These are phyloP conservation scores for Aspergillus taichungensis DNA, from an alignment of 495 filamentous ascomycete genomes.

Conservation along the genomic window DNA sequence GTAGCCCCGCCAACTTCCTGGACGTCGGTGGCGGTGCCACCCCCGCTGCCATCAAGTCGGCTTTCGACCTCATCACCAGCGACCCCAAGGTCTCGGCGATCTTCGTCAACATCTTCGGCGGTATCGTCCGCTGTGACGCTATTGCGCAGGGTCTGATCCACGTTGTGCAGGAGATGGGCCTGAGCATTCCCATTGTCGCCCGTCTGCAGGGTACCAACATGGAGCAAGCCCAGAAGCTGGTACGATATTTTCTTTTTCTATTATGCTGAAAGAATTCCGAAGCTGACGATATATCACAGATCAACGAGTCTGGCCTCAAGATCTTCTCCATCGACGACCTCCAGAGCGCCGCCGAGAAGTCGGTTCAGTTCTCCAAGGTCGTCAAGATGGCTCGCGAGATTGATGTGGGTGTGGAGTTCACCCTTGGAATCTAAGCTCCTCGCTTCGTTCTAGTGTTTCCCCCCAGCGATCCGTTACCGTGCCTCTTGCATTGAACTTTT, in stretches of 20 bases:
- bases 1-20: constrained; percentile 93
- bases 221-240: constrained; percentile 85
- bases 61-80: constrained; percentile 96
- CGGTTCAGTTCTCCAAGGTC: constrained; percentile 96
- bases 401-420: constrained; percentile 96
- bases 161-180: constrained; percentile 86
- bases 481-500: constrained; percentile 7
- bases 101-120: constrained; percentile 99
- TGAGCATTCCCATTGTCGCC: constrained; percentile 92
- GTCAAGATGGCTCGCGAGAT: constrained; percentile 99
- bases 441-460: constrained; percentile 3
- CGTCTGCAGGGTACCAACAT: constrained; percentile 98
- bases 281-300: constrained; percentile 32
- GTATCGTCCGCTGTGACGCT: constrained; percentile 96
- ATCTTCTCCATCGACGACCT: constrained; percentile 99
- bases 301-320: constrained; percentile 97
- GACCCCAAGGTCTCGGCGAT: constrained; percentile 98
- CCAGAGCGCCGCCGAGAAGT: constrained; percentile 94
- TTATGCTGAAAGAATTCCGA: constrained; percentile 4
- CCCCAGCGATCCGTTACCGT: constrained; percentile 3
- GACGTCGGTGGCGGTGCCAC: constrained; percentile 98
- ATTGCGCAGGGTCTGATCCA: constrained; percentile 94
- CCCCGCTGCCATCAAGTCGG: constrained; percentile 89
- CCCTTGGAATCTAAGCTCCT: constrained; percentile 70
- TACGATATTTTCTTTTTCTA: constrained; percentile 18